Evolutionary conservation across 345 rosid genomes (phyloP), one percentile per base, ranked within the genome.

Genomic region (Salix brachista): DNA sequence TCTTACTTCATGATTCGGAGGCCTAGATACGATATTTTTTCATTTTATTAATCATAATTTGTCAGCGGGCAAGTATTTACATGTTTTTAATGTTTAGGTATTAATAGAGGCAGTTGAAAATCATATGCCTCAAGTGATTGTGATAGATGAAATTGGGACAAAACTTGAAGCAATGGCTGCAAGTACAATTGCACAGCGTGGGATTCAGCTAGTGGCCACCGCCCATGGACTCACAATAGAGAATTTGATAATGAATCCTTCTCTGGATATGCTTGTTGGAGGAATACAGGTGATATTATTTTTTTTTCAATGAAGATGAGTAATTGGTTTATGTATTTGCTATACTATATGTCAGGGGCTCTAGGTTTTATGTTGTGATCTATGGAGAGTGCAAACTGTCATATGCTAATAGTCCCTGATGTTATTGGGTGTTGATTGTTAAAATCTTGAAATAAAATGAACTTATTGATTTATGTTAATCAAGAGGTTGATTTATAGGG

Each of bases 141-240:
- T 92, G 81, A 94, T 92, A 74, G 97, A 94, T 91, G 98, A 92
- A 86, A 91, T 92, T 82, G 93, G 97, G 62, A 94, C 97, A 83
- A 92, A 90, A 85, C 98, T 92, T 77, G 97, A 94, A 87, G 97
- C 95, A 12, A 78, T 92, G 78, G 98, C 98, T 77, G 98, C 92
- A 76, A 89, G 97, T 81, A 92, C 98, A 14, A 94, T 94, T 80
- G 97, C 97, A 75, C 97, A 94, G 75, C 95, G 97, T 74, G 98
- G 97, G 74, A 92, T 94, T 79, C 97, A 94, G 85, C 86, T 94
- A 65, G 98, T 94, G 72, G 98, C 97, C 41, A 91, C 97, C 69
- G 95, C 97, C 77, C 97, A 92, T 88, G 97, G 98, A 77, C 83
- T 82, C 4, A 91, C 92, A 42, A 90, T 94, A 26, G 95, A 91